phyloP scores from a whole-genome alignment of 805 yeast species.

The Yarrowia sp. region DNA sequence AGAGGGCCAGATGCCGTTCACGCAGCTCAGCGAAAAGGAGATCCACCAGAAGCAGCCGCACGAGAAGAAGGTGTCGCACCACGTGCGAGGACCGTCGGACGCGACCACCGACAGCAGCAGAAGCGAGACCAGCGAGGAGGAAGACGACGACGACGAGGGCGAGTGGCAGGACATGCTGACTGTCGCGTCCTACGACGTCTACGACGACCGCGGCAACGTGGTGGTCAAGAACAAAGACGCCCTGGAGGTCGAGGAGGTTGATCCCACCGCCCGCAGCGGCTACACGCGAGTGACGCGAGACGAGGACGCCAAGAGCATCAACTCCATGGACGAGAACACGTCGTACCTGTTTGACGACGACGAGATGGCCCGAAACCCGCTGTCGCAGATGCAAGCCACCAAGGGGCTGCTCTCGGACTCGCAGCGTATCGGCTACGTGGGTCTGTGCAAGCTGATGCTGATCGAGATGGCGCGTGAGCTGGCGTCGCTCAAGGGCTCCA shows the following conservation, averaged over 20 bases:
- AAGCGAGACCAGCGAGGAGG: slow-evolving; percentile 11
- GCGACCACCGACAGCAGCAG: slow-evolving; percentile 4
- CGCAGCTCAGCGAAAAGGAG: slow-evolving; percentile 11
- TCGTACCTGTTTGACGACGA: slow-evolving; percentile 53
- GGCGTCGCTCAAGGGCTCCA: slow-evolving; percentile 48
- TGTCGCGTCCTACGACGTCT: slow-evolving; percentile 70
- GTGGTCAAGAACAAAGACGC: slow-evolving; percentile 35
- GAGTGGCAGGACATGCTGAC: slow-evolving; percentile 89
- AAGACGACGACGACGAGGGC: slow-evolving; percentile 11
- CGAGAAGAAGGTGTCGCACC: slow-evolving; percentile 23
- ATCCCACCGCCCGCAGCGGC: slow-evolving; percentile 56
- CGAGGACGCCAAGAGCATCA: slow-evolving; percentile 69
- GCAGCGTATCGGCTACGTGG: slow-evolving; percentile 90
- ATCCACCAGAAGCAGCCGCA: slow-evolving; percentile 13
- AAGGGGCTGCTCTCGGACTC: slow-evolving; percentile 75
- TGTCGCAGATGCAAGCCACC: slow-evolving; percentile 74
- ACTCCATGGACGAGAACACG: slow-evolving; percentile 51
- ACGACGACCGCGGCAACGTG: slow-evolving; percentile 63
- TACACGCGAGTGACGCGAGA: slow-evolving; percentile 88
- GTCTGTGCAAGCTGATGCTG: slow-evolving; percentile 69
- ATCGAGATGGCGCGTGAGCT: slow-evolving; percentile 81
- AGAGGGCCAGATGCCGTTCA: slow-evolving; percentile 16
- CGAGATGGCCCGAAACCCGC: slow-evolving; percentile 48
- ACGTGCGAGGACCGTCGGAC: slow-evolving; percentile 1
- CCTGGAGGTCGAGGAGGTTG: slow-evolving; percentile 33